Evolutionary conservation across 1,284 basidiomycete genomes (phyloP).

Genomic region (Fistulina hepatica): DNA sequence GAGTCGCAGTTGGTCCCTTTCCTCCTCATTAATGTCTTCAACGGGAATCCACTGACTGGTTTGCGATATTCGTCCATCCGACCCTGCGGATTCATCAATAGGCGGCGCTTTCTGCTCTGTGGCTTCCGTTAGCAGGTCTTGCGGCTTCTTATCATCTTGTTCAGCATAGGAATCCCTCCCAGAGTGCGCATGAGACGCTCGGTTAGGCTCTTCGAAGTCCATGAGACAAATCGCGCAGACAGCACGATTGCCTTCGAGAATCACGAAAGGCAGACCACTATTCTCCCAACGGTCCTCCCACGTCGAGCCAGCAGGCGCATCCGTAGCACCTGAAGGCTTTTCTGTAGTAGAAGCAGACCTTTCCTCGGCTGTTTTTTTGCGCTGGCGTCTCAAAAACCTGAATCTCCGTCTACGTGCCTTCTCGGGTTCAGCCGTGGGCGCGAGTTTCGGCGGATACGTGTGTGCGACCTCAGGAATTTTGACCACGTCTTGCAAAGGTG

Average conservation of each 20-base stretch:
- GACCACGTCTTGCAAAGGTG: slow-evolving; percentile 21
- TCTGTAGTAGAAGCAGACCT: no score
- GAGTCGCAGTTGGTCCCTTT: slow-evolving; percentile 34
- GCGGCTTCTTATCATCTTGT: slow-evolving; percentile 14
- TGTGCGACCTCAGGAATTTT: slow-evolving; percentile 33
- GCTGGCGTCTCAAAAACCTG: slow-evolving; percentile 32
- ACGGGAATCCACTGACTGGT: slow-evolving; percentile 23
- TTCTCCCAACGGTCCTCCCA: slow-evolving; percentile 34
- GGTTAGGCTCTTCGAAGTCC: slow-evolving; percentile 69
- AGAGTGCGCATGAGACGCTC: no score
- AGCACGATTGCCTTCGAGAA: slow-evolving; percentile 68
- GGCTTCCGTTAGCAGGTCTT: slow-evolving; percentile 6
- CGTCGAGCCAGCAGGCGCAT: slow-evolving; percentile 19
- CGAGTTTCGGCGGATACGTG: slow-evolving; percentile 45
- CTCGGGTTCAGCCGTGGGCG: slow-evolving; percentile 16
- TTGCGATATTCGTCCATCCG: no score
- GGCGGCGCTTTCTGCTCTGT: slow-evolving; percentile 9
- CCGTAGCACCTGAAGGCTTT: slow-evolving; percentile 13
- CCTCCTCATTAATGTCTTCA: slow-evolving; percentile 21
- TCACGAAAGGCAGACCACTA: slow-evolving; percentile 39
- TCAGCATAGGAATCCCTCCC: slow-evolving; percentile 12
- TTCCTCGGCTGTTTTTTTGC: slow-evolving; percentile 20
- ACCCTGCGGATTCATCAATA: slow-evolving; percentile 7
- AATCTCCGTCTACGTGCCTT: slow-evolving; percentile 32
- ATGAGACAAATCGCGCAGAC: slow-evolving; percentile 72